Base-by-base conservation (phyloP, 257 asterid species). In the Nicotiana undulata region DNA sequence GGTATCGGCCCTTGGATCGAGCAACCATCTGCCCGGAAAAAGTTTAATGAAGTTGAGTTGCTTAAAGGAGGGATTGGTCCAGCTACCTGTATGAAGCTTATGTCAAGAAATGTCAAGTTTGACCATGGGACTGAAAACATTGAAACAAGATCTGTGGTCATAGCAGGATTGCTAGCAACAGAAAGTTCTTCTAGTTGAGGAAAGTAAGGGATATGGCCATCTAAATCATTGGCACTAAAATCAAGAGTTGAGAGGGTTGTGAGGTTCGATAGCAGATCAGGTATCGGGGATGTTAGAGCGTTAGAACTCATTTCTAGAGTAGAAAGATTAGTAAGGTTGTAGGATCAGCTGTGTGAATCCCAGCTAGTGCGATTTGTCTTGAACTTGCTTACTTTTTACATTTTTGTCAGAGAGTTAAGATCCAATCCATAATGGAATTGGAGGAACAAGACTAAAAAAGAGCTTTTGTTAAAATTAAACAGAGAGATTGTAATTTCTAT, bases 221-320 rank as follows among this genome's bases (percentile, higher is more conserved):
- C 29, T 22, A 77, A 2, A 26, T 18, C 15, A 9, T n/a, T 26
- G 68, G 13, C 28, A 13, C 44, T 52, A 32, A 77, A 26, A 56
- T 55, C 81, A 77, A 77, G 81, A n/a, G 18, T 13, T 15, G 81
- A 56, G 40, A 77, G 81, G 70, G 63, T 46, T 26, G 81, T 77
- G 55, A 58, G 53, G 8, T 77, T 77, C 24, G 68, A 63, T 58
- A 77, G 70, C 28, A 31, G 68, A 58, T 29, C 26, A 55, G 70
- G 70, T 18, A 77, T 16, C 15, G 70, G 0, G 40, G 68, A 29
- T 24, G 63, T 56, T 24, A 77, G 53, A 28, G 49, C 5, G 31
- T 77, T 77, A 6, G 56, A 77, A n/a, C 44, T 49, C 81, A 77
- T 4, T 13, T 24, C 3, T 29, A 80, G 46, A 29, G 3, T 16